Evolutionary conservation across 352 stramenopile genomes (phyloP), one percentile per base, ranked within the genome.

Genomic region (Bremia lactucae): DNA sequence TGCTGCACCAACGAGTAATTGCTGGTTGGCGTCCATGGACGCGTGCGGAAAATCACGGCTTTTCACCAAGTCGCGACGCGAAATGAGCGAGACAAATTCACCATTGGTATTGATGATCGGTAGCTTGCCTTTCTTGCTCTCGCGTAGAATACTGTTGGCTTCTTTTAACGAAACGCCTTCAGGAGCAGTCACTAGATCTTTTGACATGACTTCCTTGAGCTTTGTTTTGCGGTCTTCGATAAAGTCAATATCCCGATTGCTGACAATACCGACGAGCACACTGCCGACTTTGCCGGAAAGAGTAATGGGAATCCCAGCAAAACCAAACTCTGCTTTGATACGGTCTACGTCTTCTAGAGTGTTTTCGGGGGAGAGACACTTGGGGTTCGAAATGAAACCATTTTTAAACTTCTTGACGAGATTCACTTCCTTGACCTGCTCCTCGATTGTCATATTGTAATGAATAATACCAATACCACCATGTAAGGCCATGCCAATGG

Each of bases 381-480:
- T 92, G 31, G 96, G 96, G 72, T 98, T 93, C 20, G 92, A 97
- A 68, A 99, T 99, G 75, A 99, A 99, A 28, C 96, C 96, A 68
- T 99, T 99, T 77, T 99, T 98, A 74, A 97, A 99, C 53, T 97
- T 96, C 77, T 99, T 99, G 21, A 99, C 96, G 15, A 92, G 68
- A 23, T 65, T 62, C 65, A 96, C 87, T 55, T 94, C 83, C 55
- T 91, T 90, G 18, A 85, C 95, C 72, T 99, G 96, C 48, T 98
- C 95, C 50, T 98, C 88, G 20, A 97, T 64, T 20, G 79, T 96
- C 78, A 98, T 98, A 85, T 99, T 99, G 70, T 98, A 99, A 74
- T 99, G 97, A 57, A 99, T 98, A 56, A 99, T 97, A 22, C 97
- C 97, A 49, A 99, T 98, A 24, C 94, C 91, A 29, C 97, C 97